Conservation (phyloP, 495 filamentous ascomycete genomes). For the Penicillium dipodomyicola region DNA sequence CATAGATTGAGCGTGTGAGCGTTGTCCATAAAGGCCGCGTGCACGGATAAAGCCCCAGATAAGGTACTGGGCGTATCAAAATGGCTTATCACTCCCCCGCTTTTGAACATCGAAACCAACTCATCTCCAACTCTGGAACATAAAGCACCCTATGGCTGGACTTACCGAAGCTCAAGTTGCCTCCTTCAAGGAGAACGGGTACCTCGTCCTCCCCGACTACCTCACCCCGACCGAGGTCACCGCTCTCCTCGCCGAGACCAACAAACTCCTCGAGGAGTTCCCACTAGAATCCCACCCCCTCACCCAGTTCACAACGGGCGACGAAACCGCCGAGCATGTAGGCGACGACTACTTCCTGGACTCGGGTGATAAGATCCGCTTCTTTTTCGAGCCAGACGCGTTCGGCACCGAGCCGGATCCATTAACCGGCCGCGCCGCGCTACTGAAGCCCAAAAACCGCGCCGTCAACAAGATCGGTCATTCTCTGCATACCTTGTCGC, state of each 20-base stretch:
- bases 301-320: conserved; percentile 86
- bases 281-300: conserved; percentile 77
- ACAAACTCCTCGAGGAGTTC: conserved; percentile 71
- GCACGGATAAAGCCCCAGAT: conserved; percentile 5
- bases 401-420: conserved; percentile 42
- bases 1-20: background rate
- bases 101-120: conserved; percentile 7
- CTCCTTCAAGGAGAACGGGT: conserved; percentile 78
- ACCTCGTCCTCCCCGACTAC: conserved; percentile 80
- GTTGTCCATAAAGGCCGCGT: background rate
- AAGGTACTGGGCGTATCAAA: conserved; percentile 3
- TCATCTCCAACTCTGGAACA: background rate
- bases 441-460: conserved; percentile 71
- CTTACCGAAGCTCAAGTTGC: conserved; percentile 71
- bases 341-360: conserved; percentile 93
- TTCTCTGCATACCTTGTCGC: conserved; percentile 72
- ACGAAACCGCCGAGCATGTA: conserved; percentile 59
- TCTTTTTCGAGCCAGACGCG: conserved; percentile 90
- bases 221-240: conserved; percentile 62
- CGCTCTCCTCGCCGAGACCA: conserved; percentile 70
- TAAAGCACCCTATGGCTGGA: conserved; percentile 36
- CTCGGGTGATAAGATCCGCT: conserved; percentile 85
- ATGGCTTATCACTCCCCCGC: conserved; percentile 12
- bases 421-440: conserved; percentile 38
- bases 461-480: conserved; percentile 98